Evolutionary conservation across 2,329 filamentous ascomycete species (phyloP), one percentile per base, ranked within the genome.

Genomic region (Talaromyces atroroseus): DNA sequence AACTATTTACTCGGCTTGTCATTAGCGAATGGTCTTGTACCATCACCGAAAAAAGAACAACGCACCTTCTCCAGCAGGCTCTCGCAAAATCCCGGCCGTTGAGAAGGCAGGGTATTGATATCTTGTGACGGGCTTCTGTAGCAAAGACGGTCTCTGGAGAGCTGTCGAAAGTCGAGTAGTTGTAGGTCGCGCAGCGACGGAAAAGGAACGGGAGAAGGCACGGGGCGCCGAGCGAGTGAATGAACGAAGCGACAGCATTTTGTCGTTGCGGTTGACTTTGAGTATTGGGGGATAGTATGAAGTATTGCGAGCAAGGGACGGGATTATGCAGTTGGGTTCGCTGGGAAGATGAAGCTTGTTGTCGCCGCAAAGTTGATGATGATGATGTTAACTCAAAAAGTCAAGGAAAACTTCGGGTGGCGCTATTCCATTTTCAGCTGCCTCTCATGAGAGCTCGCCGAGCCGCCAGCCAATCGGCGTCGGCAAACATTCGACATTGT

Each of bases 161-260:
- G 52, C 36, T 34, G 74, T 66, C 49, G 76, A 71, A 59, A 80
- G 72, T 58, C 77, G 74, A 69, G 79, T 78, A 64, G 80, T 74
- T 60, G 80, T 65, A 49, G 65, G 61, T 47, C 65, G 61, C 38
- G 81, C 73, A 53, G 79, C 72, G 57, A 76, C 72, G 60, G 81
- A 76, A 61, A 87, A 68, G 64, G 73, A 71, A 61, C 86, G 82
- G 64, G 81, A 76, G 54, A 87, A 65, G 57, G 80, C 78, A 69
- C 86, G 83, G 65, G 88, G 86, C 69, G 85, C 82, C 50, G 84
- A 81, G 70, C 88, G 86, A 68, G 82, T 79, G 62, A 87, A 70
- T 59, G 80, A 76, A 71, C 87, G 81, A 63, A 89, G 76, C 63
- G 87, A 86, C 69, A 90, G 77, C 88, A 91, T 91, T 62, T 66